phyloP scores from a whole-genome alignment of 768 basidiomycete genomes.

The Tremella mesenterica region DNA sequence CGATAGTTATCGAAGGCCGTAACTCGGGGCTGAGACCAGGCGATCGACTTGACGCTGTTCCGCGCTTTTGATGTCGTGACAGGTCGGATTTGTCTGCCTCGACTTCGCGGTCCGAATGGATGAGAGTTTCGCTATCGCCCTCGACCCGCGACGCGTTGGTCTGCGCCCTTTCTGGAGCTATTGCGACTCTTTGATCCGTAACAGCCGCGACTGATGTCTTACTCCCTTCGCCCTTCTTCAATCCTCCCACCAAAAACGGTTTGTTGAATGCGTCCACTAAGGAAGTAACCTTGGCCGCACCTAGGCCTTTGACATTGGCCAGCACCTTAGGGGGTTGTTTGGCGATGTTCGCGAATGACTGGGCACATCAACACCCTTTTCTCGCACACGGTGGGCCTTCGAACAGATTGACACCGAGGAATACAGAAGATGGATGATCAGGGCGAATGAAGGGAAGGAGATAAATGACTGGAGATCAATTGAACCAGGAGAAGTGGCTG shows the following conservation, averaged over 20 bases:
- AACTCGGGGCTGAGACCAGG: conserved; percentile 28
- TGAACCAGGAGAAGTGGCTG: too few species aligned
- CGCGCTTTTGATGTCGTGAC: conserved; percentile 5
- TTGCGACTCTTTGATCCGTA: neutral
- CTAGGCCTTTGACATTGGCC: conserved; percentile 79
- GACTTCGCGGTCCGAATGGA: too few species aligned
- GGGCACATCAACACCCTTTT: conserved; percentile 2
- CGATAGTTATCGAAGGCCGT: neutral
- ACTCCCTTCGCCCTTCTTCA: conserved; percentile 5
- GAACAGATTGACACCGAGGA: too few species aligned
- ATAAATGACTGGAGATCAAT: too few species aligned
- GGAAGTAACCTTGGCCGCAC: conserved; percentile 84
- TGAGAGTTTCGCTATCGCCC: too few species aligned
- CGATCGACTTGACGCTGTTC: conserved; percentile 19
- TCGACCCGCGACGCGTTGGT: conserved; percentile 17
- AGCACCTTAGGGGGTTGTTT: conserved; percentile 64
- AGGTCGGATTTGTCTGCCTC: too few species aligned
- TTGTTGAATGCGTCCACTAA: conserved; percentile 84
- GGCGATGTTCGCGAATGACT: conserved; percentile 83
- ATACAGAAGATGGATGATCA: too few species aligned
- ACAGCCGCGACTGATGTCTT: neutral
- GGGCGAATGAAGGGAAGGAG: too few species aligned
- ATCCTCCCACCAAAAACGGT: conserved; percentile 53
- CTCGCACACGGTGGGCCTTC: too few species aligned
- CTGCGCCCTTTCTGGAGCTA: conserved; percentile 2